Percentiles rank a stretch among this genome's conserved stretches.
phyloP scores from a whole-genome alignment of 2,329 filamentous ascomycete genomes.

The Colletotrichum kahawae region DNA sequence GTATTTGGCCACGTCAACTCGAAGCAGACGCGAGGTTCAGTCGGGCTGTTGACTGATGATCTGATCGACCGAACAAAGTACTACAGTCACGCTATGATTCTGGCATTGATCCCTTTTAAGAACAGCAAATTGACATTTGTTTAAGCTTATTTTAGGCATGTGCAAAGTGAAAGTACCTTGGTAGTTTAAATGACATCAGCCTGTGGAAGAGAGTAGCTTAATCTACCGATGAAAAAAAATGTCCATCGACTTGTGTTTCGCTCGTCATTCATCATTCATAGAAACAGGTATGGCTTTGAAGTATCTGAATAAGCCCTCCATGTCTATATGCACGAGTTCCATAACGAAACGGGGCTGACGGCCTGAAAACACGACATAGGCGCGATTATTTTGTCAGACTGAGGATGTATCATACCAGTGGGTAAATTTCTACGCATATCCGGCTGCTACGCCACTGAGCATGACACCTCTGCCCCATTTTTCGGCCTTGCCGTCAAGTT shows the following conservation, averaged over 20 bases:
- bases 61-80: constrained; percentile 38
- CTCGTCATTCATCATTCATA: background rate
- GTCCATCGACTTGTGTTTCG: background rate
- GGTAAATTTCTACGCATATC: background rate
- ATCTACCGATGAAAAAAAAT: background rate
- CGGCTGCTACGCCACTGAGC: background rate
- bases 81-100: constrained; percentile 43
- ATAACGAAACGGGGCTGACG: background rate
- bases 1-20: constrained; percentile 41
- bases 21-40: constrained; percentile 42
- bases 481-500: background rate
- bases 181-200: background rate
- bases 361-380: background rate
- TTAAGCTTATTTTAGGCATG: background rate
- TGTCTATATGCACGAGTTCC: too few species aligned
- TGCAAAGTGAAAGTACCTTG: background rate
- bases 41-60: constrained; percentile 44
- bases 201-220: background rate
- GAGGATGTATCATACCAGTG: background rate
- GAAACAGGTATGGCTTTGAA: background rate
- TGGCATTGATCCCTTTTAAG: constrained; percentile 46
- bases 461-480: background rate
- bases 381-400: background rate
- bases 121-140: constrained; percentile 38
- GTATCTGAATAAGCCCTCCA: too few species aligned